Conservation (phyloP, 2,329 filamentous ascomycete genomes). For the Hymenoscyphus scutula region DNA sequence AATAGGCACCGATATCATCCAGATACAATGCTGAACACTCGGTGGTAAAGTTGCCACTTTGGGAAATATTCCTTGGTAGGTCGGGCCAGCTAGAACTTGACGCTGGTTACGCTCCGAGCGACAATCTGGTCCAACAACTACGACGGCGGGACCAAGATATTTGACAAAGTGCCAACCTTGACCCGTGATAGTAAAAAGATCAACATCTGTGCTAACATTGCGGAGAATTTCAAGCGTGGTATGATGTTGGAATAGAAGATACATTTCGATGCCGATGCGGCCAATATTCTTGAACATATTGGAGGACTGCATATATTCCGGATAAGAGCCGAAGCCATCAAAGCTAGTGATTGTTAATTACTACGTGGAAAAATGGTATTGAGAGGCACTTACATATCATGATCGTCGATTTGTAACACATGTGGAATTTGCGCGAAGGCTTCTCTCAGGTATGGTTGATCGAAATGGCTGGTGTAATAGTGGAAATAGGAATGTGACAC, state of each 20-base stretch:
- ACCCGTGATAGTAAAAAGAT: constrained; percentile 96
- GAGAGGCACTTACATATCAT: constrained; percentile 79
- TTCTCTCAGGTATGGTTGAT: constrained; percentile 90
- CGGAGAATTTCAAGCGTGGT: constrained; percentile 91
- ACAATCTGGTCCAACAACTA: constrained; percentile 86
- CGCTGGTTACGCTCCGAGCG: constrained; percentile 86
- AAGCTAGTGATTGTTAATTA: constrained; percentile 59
- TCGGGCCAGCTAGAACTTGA: constrained; percentile 92
- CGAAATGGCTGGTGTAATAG: constrained; percentile 97
- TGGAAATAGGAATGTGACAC: constrained; percentile 97
- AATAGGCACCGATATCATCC: constrained; percentile 90
- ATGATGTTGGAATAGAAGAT: constrained; percentile 96
- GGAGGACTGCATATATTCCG: constrained; percentile 96
- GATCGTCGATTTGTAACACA: constrained; percentile 88
- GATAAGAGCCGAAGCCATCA: constrained; percentile 95
- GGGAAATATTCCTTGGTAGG: constrained; percentile 95
- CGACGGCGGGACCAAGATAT: constrained; percentile 86
- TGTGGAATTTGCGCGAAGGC: constrained; percentile 98
- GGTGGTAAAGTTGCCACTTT: constrained; percentile 89
- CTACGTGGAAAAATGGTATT: neutral
- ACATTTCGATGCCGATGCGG: constrained; percentile 94
- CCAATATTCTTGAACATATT: constrained; percentile 99
- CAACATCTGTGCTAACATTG: constrained; percentile 81
- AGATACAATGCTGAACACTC: constrained; percentile 93
- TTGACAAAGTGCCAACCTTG: constrained; percentile 99